Conservation (phyloP, 495 filamentous ascomycete species). For the Penicillium canariense region DNA sequence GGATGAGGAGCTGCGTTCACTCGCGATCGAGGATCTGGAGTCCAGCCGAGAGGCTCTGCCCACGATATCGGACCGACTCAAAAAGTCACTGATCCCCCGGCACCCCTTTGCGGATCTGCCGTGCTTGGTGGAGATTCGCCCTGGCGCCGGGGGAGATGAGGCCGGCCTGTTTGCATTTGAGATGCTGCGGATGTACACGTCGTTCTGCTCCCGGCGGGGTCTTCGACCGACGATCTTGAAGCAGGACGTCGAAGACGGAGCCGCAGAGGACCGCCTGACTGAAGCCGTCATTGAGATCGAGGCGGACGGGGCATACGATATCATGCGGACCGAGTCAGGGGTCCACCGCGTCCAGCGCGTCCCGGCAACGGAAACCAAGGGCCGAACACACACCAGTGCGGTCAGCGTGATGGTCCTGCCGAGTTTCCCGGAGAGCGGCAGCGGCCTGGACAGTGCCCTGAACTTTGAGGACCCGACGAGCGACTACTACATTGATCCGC, state of each 20-base stretch:
- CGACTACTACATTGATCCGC: constrained; percentile 84
- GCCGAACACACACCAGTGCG: constrained; percentile 89
- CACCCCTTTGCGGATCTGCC: constrained; percentile 94
- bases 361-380: constrained; percentile 83
- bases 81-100: constrained; percentile 72
- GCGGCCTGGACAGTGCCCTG: constrained; percentile 49
- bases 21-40: constrained; percentile 77
- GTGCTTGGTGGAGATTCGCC: constrained; percentile 86
- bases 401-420: constrained; percentile 89
- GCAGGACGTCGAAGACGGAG: constrained; percentile 53
- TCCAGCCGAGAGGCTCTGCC: constrained; percentile 58
- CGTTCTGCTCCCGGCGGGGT: constrained; percentile 66
- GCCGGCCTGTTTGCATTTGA: constrained; percentile 86
- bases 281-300: constrained; percentile 90
- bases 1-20: constrained; percentile 59
- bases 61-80: constrained; percentile 60
- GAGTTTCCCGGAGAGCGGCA: constrained; percentile 62
- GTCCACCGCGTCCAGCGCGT: constrained; percentile 95
- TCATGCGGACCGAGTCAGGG: constrained; percentile 81
- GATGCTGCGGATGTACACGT: constrained; percentile 83
- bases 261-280: constrained; percentile 58
- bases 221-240: constrained; percentile 59
- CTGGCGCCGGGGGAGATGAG: constrained; percentile 90
- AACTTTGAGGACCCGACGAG: constrained; percentile 79
- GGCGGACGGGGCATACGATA: constrained; percentile 70